A percentile compares a stretch with the other conserved stretches of the same genome.
Conservation (phyloP, 1,284 basidiomycete species). For the Vanrija sp. region DNA sequence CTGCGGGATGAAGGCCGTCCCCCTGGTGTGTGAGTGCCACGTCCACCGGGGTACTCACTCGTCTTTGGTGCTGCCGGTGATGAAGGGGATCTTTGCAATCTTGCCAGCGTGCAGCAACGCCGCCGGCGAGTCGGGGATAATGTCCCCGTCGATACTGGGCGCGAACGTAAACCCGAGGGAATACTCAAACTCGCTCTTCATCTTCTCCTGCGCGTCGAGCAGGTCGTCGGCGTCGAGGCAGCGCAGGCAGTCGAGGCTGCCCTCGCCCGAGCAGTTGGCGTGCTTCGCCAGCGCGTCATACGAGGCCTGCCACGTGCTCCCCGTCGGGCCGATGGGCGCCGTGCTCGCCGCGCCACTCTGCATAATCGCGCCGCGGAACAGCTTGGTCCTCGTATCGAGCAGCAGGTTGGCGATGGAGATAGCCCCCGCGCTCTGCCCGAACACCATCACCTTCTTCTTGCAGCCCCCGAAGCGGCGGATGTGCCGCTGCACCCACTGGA, state of each 20-base stretch:
- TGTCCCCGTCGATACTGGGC: slow-evolving; percentile 42
- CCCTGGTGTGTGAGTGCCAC: neutral
- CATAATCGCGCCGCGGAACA: slow-evolving; percentile 49
- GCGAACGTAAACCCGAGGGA: neutral
- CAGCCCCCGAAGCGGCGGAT: slow-evolving; percentile 53
- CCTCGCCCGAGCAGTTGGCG: slow-evolving; percentile 16
- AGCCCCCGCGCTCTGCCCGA: slow-evolving; percentile 48
- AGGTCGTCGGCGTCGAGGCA: slow-evolving; percentile 24
- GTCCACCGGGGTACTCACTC: slow-evolving; percentile 23
- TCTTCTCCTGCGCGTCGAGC: too few relatives aligned
- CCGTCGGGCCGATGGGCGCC: slow-evolving; percentile 26
- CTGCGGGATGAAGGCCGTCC: slow-evolving; percentile 16
- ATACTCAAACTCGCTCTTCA: neutral
- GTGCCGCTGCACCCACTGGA: slow-evolving; percentile 54
- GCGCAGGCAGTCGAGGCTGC: slow-evolving; percentile 38
- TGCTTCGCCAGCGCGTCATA: slow-evolving; percentile 32
- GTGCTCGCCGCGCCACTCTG: slow-evolving; percentile 40
- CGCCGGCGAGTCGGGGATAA: slow-evolving; percentile 38
- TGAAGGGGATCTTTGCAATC: slow-evolving; percentile 43
- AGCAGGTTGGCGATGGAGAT: slow-evolving; percentile 38
- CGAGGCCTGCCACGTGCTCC: slow-evolving; percentile 26
- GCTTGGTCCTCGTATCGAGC: slow-evolving; percentile 25
- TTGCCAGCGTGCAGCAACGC: slow-evolving; percentile 29
- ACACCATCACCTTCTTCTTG: slow-evolving; percentile 45
- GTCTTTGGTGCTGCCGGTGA: slow-evolving; percentile 43